Base-by-base conservation (phyloP, 2,329 filamentous ascomycete genomes). In the Diplocarpon rosae region DNA sequence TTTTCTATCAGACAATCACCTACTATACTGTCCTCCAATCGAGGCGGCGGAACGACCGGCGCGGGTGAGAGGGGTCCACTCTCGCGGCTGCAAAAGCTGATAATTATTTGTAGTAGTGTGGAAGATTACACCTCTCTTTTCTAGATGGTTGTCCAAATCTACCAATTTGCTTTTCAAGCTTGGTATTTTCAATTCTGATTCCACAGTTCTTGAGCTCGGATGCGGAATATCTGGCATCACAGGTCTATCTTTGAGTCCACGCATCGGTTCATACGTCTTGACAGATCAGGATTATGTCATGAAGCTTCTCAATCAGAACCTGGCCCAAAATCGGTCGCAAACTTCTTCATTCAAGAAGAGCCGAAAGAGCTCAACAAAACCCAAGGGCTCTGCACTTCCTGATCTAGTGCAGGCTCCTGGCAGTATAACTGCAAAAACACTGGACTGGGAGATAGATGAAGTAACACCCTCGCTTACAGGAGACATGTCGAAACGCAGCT, bases 271-370 rank as follows among this genome's bases (percentile, higher is more conserved):
- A 2, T 93, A 92, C 61, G 70, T 88, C 36, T 78, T 92, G 37
- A 95, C 89, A 0, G 92, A 98, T 62, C 90, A 95, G 63, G 66
- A 77, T 36, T 96, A 96, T 63, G 84, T 94, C 2, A 72, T 84
- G 47, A 82, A 78, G 49, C 66, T 90, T 0, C 67, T 95, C n/a
- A 75, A 76, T 49, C 75, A 78, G 53, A 98, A 96, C 61, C 65
- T 96, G 3, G 65, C 71, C 1, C 74, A 77, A 35, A 90, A 89
- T 53, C 48, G 50, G 3, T 45, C 49, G 14, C 38, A 42, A 13
- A 37, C 24, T 1, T 35, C 56, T 5, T 43, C 48, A 4, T 41
- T 52, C 3, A 15, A 39, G 9, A 52, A 52, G 31, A 37, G 50
- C 16, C 47, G 53, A 15, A 57, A 58, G 33, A 54, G 49, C 30